phyloP scores from a whole-genome alignment of 257 asterid genomes.

The Solanum sejunctum region DNA sequence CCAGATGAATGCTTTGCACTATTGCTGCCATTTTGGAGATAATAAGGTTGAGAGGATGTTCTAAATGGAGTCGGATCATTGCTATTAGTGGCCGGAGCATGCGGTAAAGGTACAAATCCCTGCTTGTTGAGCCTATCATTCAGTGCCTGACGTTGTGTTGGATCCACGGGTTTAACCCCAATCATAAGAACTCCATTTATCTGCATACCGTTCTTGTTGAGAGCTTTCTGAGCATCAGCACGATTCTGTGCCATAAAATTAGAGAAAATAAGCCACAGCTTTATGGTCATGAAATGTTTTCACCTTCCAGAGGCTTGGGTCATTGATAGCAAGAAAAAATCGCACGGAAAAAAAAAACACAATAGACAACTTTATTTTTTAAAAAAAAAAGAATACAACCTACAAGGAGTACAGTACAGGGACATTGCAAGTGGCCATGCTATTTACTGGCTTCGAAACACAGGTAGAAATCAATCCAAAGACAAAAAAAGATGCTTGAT shows the following conservation, averaged over 20 bases:
- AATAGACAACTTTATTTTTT: background rate
- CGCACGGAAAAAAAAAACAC: background rate
- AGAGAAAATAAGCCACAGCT: background rate
- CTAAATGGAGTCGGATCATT: conserved; percentile 34
- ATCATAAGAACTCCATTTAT: conserved; percentile 82
- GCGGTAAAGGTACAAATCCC: conserved; percentile 74
- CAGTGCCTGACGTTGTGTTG: conserved; percentile 60
- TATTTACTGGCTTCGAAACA: background rate
- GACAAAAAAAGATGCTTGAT: background rate
- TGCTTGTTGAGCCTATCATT: conserved; percentile 59
- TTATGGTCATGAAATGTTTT: background rate
- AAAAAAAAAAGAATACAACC: background rate
- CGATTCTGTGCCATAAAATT: conserved; percentile 40
- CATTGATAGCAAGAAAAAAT: background rate
- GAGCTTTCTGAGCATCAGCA: conserved; percentile 85
- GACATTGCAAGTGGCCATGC: background rate
- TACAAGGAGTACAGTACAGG: background rate
- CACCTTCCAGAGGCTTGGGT: background rate
- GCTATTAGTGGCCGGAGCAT: conserved; percentile 37
- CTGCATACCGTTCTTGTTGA: conserved; percentile 67
- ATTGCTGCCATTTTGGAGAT: conserved; percentile 52
- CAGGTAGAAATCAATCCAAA: background rate
- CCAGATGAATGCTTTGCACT: conserved; percentile 42
- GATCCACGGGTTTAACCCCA: conserved; percentile 89
- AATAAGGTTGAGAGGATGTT: conserved; percentile 45